Evolutionary conservation across 2,329 filamentous ascomycete genomes (phyloP), one percentile per base, ranked within the genome.

Genomic region (Chaetothyriales sp.): DNA sequence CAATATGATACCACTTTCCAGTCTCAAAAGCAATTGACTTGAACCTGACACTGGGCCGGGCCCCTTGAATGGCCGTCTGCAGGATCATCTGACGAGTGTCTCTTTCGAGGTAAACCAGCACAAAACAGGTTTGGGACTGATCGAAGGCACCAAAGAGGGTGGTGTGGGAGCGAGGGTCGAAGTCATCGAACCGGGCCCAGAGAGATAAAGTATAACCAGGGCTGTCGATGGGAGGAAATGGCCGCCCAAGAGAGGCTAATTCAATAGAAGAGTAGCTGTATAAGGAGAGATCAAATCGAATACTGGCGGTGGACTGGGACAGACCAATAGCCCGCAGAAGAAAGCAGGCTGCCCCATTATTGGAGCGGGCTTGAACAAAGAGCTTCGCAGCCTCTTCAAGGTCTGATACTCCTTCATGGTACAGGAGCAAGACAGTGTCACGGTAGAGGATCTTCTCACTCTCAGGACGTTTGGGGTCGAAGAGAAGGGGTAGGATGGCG

Each of bases 71-170:
- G 18, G 92, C 95, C 6, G 93, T 96, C 68, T 98, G 92, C 5
- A 98, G 72, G 58, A 98, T 98, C 58, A 98, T 84, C 67, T 95
- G 92, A 54, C 79, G 85, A 1, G 87, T 94, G 64, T 95, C 89
- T 63, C 84, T 88, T 65, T 98, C 93, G 42, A 98, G 74, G 63
- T 98, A 98, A 53, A 88, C 82, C 59, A 98, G 79, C 36, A 98
- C 70, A 62, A 98, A 98, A 66, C 92, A 98, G 4, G 86, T 87
- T 65, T 96, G 90, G 4, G 80, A 87, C 2, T 83, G 75, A 67
- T 98, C 92, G 66, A 93, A 96, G 7, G 92, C 86, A 22, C 92
- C 92, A 65, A 98, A 98, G 12, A 98, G 77, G 0, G 92, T 98
- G 0, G 92, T 98, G 65, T 98, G 92, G 15, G 84, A 81, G 45